Evolutionary conservation across 2,329 filamentous ascomycete genomes (phyloP), one percentile per base, ranked within the genome.

Genomic region (Pestalotiopsis sp.): DNA sequence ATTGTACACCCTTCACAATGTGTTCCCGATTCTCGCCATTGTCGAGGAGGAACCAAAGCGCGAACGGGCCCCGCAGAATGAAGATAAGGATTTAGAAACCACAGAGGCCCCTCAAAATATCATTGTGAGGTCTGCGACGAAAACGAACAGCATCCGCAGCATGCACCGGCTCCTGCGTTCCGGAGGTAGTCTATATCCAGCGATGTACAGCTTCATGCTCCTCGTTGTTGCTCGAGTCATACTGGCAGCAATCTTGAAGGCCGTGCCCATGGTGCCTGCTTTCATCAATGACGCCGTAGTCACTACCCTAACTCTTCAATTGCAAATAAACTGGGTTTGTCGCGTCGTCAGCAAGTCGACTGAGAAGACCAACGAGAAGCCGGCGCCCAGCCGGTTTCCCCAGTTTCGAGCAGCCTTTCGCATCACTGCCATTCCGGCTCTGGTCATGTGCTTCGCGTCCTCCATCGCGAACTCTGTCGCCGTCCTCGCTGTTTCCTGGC

Each of bases 291-390:
- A 85, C 68, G 83, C 90, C 65, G 68, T 91, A 62, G 84, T 88
- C 25, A 84, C 86, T 61, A 80, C 95, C 49, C 78, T 87, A 31
- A 83, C 92, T 61, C 86, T 91, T 58, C 91, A 91, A 75, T 78
- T 95, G 69, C 86, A 88, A 77, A 87, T 94, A 73, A 86, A 88
- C 65, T 97, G 94, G 94, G 92, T 94, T 4, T 94, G 97, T 79
- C 90, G 92, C 74, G 88, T 96, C 76, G 93, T 97, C 75, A 90
- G 92, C 1, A 85, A 89, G 68, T 88, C 89, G 2, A 90, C 86
- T 66, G 75, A 83, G 39, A 85, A 87, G 76, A 81, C 82, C 73
- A 93, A 91, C 84, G 31, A 36, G 31, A 36, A 36, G 9, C 31
- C 31, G 31, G 31, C 31, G 31, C 91, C 86, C 80, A 82, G 84